Base-by-base conservation (phyloP, 2,329 filamentous ascomycete species). In the Fusarium camptoceras region DNA sequence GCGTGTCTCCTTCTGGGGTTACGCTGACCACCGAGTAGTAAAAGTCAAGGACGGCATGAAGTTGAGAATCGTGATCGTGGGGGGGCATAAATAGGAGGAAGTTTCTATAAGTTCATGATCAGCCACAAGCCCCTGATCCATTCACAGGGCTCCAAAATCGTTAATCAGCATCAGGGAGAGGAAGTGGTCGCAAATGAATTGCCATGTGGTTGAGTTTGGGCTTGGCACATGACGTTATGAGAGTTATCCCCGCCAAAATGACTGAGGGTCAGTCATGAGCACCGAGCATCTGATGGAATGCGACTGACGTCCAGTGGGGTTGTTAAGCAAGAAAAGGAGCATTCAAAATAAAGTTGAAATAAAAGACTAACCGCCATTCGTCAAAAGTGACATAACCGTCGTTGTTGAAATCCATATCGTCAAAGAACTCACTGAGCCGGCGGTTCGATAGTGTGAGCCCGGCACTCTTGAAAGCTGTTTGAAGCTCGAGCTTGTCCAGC, bases 1-100 rank as follows among this genome's bases (percentile, higher is more conserved):
- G 87, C 73, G 96, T 96, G 83, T 98, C 96, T 80, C 96, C 96
- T 86, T 99, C 96, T 66, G 94, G 86, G 76, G 93, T 97, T 78
- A 99, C 86, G 80, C 92, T 94, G 78, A 97, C 90, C 73, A 95
- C 93, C 50, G 94, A 92, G 62, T 92, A 91, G 81, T 97, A 99
- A 82, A 97, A 98, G 54, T 93, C 94, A 74, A 98, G 85, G 58
- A 98, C 92, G 55, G 93, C 90, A 77, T 91, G 89, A 46, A 99
- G 87, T 70, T 92, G 91, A 25, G 92, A 89, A 59, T 87, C 86
- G 72, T 89, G 84, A 69, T 90, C 86, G 64, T 82, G 77, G 63
- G 83, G 83, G 22, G 89, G 89, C 83, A 98, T 92, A 81, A 98
- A 98, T 46, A 98, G 88, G 27, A 98, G 87, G 80, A 98, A 99